phyloP scores from a whole-genome alignment of 148 eudicot genomes.

The Spergularia bocconei region DNA sequence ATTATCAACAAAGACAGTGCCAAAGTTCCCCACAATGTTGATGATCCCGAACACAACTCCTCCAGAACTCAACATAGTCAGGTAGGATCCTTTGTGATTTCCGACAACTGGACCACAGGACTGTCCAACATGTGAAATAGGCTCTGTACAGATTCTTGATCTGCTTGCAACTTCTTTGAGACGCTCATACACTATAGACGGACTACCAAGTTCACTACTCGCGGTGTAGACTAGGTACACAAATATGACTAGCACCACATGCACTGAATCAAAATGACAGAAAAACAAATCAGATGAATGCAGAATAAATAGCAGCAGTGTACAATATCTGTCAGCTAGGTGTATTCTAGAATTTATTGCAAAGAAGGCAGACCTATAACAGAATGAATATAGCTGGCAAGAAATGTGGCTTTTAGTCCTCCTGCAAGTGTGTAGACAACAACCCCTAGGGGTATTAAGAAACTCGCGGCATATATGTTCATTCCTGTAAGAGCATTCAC shows the following conservation, averaged over 20 bases:
- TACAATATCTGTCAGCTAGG: too few species aligned
- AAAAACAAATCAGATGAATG: background rate
- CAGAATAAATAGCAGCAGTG: too few species aligned
- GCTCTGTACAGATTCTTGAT: constrained; percentile 71
- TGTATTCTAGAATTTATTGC: background rate
- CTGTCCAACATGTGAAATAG: constrained; percentile 66
- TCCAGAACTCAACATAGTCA: constrained; percentile 91
- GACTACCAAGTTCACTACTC: constrained; percentile 86
- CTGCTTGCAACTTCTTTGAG: constrained; percentile 75
- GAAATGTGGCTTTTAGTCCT: constrained; percentile 93
- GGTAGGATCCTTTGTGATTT: constrained; percentile 78
- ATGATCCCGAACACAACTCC: constrained; percentile 90
- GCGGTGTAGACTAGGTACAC: constrained; percentile 87
- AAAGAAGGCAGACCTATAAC: constrained; percentile 51
- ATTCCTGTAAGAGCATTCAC: constrained; percentile 97
- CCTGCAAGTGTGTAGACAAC: constrained; percentile 90
- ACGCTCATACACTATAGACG: constrained; percentile 62
- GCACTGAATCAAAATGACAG: constrained; percentile 48
- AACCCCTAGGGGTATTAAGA: constrained; percentile 90
- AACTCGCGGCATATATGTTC: constrained; percentile 89
- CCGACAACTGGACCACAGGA: constrained; percentile 90
- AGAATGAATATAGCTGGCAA: constrained; percentile 96
- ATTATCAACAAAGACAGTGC: constrained; percentile 94
- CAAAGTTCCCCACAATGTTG: constrained; percentile 91
- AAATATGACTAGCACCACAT: constrained; percentile 79